Percentiles rank a stretch among this genome's conserved stretches.
Conservation (phyloP, 2,329 filamentous ascomycete species). For the Triangularia setosa region DNA sequence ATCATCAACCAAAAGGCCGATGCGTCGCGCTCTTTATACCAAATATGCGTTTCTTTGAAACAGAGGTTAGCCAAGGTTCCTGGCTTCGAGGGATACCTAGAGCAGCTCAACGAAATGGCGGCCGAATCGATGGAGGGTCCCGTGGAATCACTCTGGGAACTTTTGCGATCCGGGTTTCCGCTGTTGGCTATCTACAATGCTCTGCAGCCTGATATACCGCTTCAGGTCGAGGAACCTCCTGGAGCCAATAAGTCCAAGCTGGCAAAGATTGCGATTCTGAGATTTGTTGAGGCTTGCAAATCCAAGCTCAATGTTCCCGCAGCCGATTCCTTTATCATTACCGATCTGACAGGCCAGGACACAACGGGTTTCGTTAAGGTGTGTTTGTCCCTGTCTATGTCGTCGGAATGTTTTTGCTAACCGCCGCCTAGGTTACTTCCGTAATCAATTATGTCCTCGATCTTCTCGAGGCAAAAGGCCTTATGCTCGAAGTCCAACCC, state of each 20-base stretch:
- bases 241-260: conserved; percentile 62
- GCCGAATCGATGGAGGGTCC: conserved; percentile 64
- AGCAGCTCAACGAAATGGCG: conserved; percentile 64
- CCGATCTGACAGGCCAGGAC: conserved; percentile 86
- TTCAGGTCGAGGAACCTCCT: conserved; percentile 62
- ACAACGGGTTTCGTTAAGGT: conserved; percentile 97
- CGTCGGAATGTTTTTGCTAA: conserved; percentile 8
- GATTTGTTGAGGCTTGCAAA: conserved; percentile 86
- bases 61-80: conserved; percentile 79
- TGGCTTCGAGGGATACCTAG: conserved; percentile 71
- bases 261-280: conserved; percentile 84
- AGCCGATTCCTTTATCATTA: conserved; percentile 80
- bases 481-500: conserved; percentile 60
- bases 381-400: conserved; percentile 24
- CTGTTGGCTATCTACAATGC: conserved; percentile 87
- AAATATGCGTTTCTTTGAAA: conserved; percentile 85
- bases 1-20: conserved; percentile 98
- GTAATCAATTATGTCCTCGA: conserved; percentile 92
- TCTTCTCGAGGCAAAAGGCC: conserved; percentile 71
- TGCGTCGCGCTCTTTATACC: conserved; percentile 86
- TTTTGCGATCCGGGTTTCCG: conserved; percentile 78
- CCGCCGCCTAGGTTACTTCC: conserved; percentile 65
- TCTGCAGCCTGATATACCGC: conserved; percentile 63
- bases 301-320: conserved; percentile 75
- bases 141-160: conserved; percentile 86